Evolutionary conservation across 2,329 filamentous ascomycete genomes (phyloP).

Genomic region (Exophiala sp.): DNA sequence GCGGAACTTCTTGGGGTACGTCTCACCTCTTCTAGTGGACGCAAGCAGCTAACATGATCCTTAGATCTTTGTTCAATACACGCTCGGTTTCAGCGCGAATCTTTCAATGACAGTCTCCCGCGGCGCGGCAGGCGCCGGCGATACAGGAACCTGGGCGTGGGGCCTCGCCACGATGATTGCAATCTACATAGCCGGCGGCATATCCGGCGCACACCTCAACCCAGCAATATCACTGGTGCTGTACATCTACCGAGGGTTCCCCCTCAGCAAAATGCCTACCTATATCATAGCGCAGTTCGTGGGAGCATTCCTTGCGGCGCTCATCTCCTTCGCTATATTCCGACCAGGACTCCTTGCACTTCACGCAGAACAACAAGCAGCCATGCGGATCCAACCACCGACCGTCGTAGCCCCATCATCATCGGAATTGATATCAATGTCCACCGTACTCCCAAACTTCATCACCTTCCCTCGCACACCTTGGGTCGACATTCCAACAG

Average conservation of each 20-base stretch:
- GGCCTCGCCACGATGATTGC: conserved; percentile 54
- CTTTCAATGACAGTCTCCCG: conserved; percentile 40
- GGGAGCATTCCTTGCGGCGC: conserved; percentile 49
- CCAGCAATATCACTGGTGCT: conserved; percentile 45
- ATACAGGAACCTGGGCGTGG: conserved; percentile 49
- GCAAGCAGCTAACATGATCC: neutral
- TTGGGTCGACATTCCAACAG: conserved; percentile 38
- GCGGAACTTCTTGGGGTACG: conserved; percentile 52
- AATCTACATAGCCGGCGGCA: conserved; percentile 48
- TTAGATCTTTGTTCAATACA: conserved; percentile 33
- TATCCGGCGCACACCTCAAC: conserved; percentile 48
- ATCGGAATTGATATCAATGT: neutral
- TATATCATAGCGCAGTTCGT: conserved; percentile 54
- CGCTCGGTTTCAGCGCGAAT: conserved; percentile 51
- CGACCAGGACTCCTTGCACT: conserved; percentile 33
- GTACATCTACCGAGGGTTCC: conserved; percentile 52
- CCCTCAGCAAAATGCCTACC: conserved; percentile 48
- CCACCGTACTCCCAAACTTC: conserved; percentile 35
- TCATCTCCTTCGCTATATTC: conserved; percentile 45
- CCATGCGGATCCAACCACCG: neutral
- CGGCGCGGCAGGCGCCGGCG: conserved; percentile 40
- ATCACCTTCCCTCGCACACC: conserved; percentile 43
- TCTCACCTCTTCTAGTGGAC: neutral
- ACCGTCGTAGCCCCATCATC: neutral
- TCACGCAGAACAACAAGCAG: neutral